Evolutionary conservation across 306 rosid genomes (phyloP), one percentile per base, ranked within the genome.

Genomic region (Lablab purpureus): DNA sequence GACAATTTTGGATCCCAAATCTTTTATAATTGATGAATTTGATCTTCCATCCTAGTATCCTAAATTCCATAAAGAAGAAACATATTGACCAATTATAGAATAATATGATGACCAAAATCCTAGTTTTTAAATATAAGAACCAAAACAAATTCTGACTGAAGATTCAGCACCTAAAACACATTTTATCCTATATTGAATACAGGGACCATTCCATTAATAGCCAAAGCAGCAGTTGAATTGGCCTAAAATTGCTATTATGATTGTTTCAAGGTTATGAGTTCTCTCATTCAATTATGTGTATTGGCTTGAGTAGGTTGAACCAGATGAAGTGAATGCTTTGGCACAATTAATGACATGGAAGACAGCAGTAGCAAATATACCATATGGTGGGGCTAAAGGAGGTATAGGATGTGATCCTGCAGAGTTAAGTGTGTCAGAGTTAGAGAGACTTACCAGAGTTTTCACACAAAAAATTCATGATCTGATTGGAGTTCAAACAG

Each of bases 261-360:
- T 12, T 52, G 36, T 70, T 51, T 52, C 14, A 40, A 40, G 81
- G 46, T 7, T 63, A 7, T 32, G 10, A 17, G 75, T 36, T 62
- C 15, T 77, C 30, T 73, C 30, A 68, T 6, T 52, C 13, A 50
- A 50, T 80, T 81, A 49, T 19, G 7, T 77, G 50, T 41, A 7
- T 70, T 81, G 84, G 73, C 70, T 6, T 27, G 22, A 56, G 46
- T 76, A 94, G 99, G 99, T 95, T 84, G 99, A 95, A 32, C 99
- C 96, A 7, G 98, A 95, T 86, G 99, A 95, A 84, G 99, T 95
- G 85, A 95, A 95, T 85, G 99, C 99, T 62, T 85, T 95, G 37
- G 99, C 99, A 47, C 99, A 95, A 71, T 76, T 95, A 47, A 95
- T 95, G 99, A 95, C 99, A 62, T 95, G 99, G 99, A 95, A 95